Evolutionary conservation across 2,329 filamentous ascomycete genomes (phyloP).

Genomic region (Penicillium occitanis): DNA sequence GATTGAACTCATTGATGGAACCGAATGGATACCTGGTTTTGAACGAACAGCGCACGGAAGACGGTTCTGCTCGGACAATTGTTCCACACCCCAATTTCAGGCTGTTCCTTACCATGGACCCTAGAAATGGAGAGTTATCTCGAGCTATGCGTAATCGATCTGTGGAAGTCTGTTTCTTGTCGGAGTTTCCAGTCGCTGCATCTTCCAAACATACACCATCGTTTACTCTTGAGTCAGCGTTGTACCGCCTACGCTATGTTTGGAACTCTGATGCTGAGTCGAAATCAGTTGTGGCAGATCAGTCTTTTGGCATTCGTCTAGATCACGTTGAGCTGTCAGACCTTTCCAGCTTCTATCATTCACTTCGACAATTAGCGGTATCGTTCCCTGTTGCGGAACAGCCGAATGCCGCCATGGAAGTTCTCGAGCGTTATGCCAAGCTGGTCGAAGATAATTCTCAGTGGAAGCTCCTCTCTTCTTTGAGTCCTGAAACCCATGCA

Average conservation of each 20-base stretch:
- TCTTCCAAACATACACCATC: conserved; percentile 29
- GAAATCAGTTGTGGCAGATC: conserved; percentile 22
- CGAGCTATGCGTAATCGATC: conserved; percentile 95
- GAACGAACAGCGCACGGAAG: conserved; percentile 84
- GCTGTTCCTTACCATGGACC: conserved; percentile 91
- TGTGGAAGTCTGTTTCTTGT: conserved; percentile 77
- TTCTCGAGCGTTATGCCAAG: conserved; percentile 32
- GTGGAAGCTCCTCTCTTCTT: conserved; percentile 31
- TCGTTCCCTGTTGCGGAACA: conserved; percentile 22
- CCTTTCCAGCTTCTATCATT: conserved; percentile 34
- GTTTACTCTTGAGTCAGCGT: conserved; percentile 40
- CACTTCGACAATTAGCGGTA: conserved; percentile 28
- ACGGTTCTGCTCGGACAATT: conserved; percentile 78
- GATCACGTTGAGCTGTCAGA: conserved; percentile 41
- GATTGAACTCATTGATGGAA: conserved; percentile 91
- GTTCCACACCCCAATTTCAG: conserved; percentile 82
- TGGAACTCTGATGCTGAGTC: conserved; percentile 28
- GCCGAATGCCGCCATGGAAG: background rate
- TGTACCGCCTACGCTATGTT: conserved; percentile 42
- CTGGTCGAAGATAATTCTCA: conserved; percentile 33
- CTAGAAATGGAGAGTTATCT: conserved; percentile 87
- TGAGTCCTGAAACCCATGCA: background rate
- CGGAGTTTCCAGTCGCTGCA: conserved; percentile 33
- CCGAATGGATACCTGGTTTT: conserved; percentile 84
- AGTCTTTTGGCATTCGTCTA: conserved; percentile 33